phyloP scores from a whole-genome alignment of 441 rosid species.

The Erodium moschatum region DNA sequence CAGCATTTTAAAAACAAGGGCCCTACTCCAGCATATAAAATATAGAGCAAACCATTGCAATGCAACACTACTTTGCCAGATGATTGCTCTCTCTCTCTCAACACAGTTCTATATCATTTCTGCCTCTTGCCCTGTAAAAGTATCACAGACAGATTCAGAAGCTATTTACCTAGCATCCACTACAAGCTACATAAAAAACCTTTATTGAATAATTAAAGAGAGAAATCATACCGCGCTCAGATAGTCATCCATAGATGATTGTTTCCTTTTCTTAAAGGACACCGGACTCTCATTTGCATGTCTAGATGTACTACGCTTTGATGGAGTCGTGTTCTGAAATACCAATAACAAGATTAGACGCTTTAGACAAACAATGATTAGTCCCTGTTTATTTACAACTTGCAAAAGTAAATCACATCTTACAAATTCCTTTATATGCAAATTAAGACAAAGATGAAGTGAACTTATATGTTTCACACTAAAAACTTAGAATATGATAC shows the following conservation, averaged over 20 bases:
- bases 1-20: too few species aligned
- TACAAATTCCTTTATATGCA: neutral
- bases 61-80: too few species aligned
- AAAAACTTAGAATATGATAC: too few species aligned
- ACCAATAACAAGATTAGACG: slow-evolving; percentile 5
- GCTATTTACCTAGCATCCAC: too few species aligned
- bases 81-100: too few species aligned
- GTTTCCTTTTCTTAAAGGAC: slow-evolving; percentile 66
- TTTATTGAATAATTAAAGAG: too few species aligned
- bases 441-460: too few species aligned
- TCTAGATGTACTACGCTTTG: slow-evolving; percentile 60
- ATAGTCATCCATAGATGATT: slow-evolving; percentile 71
- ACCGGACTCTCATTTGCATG: slow-evolving; percentile 67
- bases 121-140: neutral
- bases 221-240: slow-evolving; percentile 42
- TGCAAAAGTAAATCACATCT: neutral
- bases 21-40: too few species aligned
- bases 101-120: neutral
- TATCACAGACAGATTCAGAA: too few species aligned
- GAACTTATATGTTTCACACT: neutral
- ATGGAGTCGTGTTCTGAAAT: slow-evolving; percentile 64
- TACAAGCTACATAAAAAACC: too few species aligned
- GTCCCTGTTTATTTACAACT: too few species aligned
- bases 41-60: too few species aligned
- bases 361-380: neutral